phyloP scores from a whole-genome alignment of 129 eudicot species.

The Apium graveolens region DNA sequence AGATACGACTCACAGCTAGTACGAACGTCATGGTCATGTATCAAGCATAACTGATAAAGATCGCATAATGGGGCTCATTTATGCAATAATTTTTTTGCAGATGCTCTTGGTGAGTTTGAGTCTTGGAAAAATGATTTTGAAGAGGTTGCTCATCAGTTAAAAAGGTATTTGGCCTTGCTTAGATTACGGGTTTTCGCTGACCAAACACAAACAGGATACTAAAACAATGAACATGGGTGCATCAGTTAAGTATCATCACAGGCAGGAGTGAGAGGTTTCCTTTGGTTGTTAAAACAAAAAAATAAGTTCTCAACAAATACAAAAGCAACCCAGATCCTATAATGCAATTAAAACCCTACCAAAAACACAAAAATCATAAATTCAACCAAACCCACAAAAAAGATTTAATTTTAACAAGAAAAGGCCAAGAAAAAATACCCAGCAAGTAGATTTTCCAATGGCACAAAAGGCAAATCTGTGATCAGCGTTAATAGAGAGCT shows the following conservation, averaged over 20 bases:
- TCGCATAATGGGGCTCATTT: background rate
- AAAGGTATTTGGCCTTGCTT: background rate
- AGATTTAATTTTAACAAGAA: background rate
- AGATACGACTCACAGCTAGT: background rate
- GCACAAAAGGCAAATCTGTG: constrained; percentile 76
- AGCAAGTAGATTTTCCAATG: constrained; percentile 53
- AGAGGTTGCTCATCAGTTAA: background rate
- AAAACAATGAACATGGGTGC: background rate
- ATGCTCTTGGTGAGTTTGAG: background rate
- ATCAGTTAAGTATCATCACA: background rate
- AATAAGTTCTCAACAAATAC: no score
- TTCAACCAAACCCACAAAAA: background rate
- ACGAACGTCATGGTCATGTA: background rate
- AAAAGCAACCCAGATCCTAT: background rate
- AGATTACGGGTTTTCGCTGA: background rate
- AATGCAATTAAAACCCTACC: background rate
- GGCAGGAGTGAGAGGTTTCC: no score
- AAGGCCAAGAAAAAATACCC: constrained; percentile 31
- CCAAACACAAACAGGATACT: background rate
- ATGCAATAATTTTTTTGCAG: background rate
- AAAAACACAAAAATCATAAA: background rate
- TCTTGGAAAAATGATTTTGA: background rate
- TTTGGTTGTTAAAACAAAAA: no score
- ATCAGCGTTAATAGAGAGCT: constrained; percentile 73
- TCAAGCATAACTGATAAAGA: background rate